Evolutionary conservation across 2,329 filamentous ascomycete genomes (phyloP), one percentile per base, ranked within the genome.

Genomic region (Periconia sp.): DNA sequence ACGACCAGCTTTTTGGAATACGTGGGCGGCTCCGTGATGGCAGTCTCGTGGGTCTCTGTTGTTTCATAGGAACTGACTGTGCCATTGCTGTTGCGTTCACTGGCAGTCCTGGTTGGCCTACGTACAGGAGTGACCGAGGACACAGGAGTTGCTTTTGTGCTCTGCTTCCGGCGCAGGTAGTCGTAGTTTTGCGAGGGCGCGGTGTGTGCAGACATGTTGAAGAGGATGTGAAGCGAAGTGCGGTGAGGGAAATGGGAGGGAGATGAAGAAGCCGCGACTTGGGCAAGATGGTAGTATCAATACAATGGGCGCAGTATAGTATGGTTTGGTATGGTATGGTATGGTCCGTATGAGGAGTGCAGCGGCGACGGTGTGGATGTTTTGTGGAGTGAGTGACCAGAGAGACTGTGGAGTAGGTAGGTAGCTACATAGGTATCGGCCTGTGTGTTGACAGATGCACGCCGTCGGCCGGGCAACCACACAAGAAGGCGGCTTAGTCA

Each of bases 1-100:
- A 99, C 94, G 43, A 99, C 94, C 72, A 99, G 94, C 83, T 99
- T 99, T 82, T 99, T 99, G 63, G 93, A 97, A 78, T 94, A 97
- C 53, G 91, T 85, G 3, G 93, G 92, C 20, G 90, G 91, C 72
- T 96, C 91, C 47, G 93, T 97, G 76, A 93, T 85, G 74, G 91
- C 87, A 49, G 93, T 97, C 74, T 92, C 87, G 69, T 87, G 83
- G 65, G 86, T 89, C 56, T 87, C 88, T 58, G 84, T 82, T 76
- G 89, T 93, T 77, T 87, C 87, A 73, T 86, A 87, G 61, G 91
- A 96, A 82, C 89, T 93, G 74, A 92, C 88, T 59, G 91, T 96
- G 71, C 91, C 91, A 76, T 96, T 91, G 79, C 91, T 96, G 61
- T 89, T 88, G 72, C 91, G 82, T 58, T 83, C 79, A 61, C 81